Evolutionary conservation across 768 basidiomycete species (phyloP).

Genomic region (Daedaleopsis sinensis): DNA sequence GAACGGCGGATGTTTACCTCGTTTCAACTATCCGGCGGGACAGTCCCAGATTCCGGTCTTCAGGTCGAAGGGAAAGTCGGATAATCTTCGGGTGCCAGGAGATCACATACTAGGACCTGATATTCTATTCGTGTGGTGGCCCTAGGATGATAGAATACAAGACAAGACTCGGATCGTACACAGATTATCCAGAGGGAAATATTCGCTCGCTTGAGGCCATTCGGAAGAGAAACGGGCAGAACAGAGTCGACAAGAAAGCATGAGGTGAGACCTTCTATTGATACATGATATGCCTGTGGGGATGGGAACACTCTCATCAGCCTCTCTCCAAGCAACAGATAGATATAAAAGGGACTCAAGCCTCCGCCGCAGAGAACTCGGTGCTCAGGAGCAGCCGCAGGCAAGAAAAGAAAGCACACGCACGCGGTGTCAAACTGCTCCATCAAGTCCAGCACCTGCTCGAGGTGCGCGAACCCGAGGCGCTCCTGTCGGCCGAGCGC

Average conservation of each 20-base stretch:
- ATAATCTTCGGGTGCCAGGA: not conserved
- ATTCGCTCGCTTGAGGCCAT: no score
- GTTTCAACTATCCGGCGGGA: no score
- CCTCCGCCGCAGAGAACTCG: no score
- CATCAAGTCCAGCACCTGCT: constrained; percentile 63
- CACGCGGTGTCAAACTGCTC: constrained; percentile 50
- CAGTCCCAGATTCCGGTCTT: not conserved
- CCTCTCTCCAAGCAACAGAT: not conserved
- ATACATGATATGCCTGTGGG: constrained; percentile 20
- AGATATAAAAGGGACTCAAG: not conserved
- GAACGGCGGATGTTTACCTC: no score
- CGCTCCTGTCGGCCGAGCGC: constrained; percentile 51
- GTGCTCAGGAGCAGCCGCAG: no score
- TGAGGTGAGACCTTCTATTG: constrained; percentile 10
- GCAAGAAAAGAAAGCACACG: not conserved
- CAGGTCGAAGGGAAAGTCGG: not conserved
- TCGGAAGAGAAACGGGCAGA: not conserved
- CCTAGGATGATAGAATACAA: not conserved
- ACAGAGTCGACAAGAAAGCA: not conserved
- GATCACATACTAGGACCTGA: not conserved
- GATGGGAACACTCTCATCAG: not conserved
- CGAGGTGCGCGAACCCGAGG: constrained; percentile 53
- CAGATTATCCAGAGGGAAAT: not conserved
- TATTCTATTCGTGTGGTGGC: not conserved
- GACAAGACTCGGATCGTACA: not conserved